A percentile compares a stretch with the other conserved stretches of the same genome.
Conservation (phyloP, 78 protist species). For the Chrysochromulina tobinii region DNA sequence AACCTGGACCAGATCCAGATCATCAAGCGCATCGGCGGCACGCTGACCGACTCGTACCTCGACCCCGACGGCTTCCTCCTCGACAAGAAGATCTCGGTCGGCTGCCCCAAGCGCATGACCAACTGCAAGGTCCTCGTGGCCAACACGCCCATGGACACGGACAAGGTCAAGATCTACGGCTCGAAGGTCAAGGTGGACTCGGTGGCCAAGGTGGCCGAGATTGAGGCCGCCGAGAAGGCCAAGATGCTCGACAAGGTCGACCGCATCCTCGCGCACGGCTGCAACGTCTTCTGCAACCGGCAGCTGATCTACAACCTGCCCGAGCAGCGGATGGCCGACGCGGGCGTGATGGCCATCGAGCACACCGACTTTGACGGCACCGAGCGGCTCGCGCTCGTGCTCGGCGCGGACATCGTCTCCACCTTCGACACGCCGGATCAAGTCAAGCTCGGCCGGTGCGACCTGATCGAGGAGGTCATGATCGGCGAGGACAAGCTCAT, state of each 20-base stretch:
- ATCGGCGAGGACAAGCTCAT: constrained; percentile 98
- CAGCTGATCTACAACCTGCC: constrained; percentile 98
- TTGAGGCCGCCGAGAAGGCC: constrained; percentile 93
- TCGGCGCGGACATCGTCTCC: constrained; percentile 85
- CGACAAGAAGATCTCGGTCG: constrained; percentile 86
- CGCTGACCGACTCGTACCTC: constrained; percentile 85
- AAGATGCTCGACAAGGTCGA: constrained; percentile 66
- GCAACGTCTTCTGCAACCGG: constrained; percentile 96
- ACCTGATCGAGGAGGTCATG: constrained; percentile 92
- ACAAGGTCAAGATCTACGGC: constrained; percentile 98
- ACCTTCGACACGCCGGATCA: constrained; percentile 95
- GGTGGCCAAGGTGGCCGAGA: constrained; percentile 76
- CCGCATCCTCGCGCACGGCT: constrained; percentile 40
- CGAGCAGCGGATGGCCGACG: constrained; percentile 91
- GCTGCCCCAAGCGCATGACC: constrained; percentile 91
- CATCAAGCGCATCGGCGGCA: constrained; percentile 94
- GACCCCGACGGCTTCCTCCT: constrained; percentile 84
- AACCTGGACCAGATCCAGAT: constrained; percentile 88
- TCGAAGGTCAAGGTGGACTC: constrained; percentile 75
- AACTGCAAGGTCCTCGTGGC: constrained; percentile 91
- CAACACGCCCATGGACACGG: constrained; percentile 99
- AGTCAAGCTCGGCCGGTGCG: constrained; percentile 80
- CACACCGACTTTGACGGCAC: constrained; percentile 99
- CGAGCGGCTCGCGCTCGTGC: constrained; percentile 81
- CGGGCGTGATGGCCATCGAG: constrained; percentile 87